A percentile compares a stretch with the other conserved stretches of the same genome.
Conservation (phyloP, 345 rosid species). For the Hypericum perforatum region DNA sequence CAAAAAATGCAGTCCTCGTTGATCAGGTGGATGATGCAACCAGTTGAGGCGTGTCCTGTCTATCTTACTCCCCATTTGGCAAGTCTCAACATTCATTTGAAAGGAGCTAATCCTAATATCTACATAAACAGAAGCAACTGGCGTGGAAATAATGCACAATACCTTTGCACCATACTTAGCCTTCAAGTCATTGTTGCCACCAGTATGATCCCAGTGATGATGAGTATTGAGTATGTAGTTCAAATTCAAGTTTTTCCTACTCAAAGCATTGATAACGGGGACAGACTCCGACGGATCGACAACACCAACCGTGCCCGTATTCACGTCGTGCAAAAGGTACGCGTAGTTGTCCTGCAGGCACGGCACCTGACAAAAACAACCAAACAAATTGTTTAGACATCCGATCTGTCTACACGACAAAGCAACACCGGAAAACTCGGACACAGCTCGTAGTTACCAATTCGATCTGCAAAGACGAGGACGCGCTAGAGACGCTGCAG, state of each 20-base stretch:
- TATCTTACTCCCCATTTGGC: no score
- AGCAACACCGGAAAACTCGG: neutral
- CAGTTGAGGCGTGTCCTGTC: no score
- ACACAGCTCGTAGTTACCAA: constrained; percentile 33
- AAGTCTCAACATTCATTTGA: neutral
- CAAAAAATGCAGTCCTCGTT: no score
- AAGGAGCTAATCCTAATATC: neutral
- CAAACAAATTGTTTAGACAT: neutral
- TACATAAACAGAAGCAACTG: neutral
- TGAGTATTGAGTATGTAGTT: constrained; percentile 92
- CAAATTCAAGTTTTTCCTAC: constrained; percentile 67
- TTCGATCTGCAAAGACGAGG: constrained; percentile 86
- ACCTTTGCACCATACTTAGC: constrained; percentile 99
- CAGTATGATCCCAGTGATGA: constrained; percentile 85
- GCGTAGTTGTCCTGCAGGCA: constrained; percentile 88
- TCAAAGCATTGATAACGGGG: constrained; percentile 80
- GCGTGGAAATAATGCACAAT: constrained; percentile 21
- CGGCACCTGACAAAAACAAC: constrained; percentile 53
- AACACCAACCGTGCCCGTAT: constrained; percentile 97
- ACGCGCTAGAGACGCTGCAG: constrained; percentile 70
- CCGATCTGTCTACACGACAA: neutral
- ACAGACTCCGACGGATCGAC: constrained; percentile 95
- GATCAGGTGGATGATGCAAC: no score
- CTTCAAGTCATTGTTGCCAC: constrained; percentile 88
- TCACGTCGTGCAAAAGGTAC: constrained; percentile 81